phyloP scores from a whole-genome alignment of 306 rosid genomes.

The Aeschynomene evenia region DNA sequence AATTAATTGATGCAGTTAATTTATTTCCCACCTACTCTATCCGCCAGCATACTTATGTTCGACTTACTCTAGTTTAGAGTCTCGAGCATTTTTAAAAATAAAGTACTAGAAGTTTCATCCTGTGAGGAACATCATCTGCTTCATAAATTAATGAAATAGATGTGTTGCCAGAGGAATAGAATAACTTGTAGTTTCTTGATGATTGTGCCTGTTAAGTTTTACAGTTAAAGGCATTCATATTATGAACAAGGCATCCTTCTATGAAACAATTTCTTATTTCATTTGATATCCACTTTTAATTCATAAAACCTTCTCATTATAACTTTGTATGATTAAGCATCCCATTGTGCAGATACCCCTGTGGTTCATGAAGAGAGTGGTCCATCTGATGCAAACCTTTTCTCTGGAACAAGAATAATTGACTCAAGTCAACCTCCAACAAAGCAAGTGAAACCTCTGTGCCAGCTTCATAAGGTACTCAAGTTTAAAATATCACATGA shows the following conservation, averaged over 20 bases:
- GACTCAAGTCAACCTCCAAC: conserved; percentile 55
- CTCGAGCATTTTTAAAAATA: neutral
- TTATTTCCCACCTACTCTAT: neutral
- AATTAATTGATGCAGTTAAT: neutral
- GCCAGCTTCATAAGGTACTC: conserved; percentile 59
- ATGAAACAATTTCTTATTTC: neutral
- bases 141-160: neutral
- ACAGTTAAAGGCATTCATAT: neutral
- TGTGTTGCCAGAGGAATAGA: conserved; percentile 5
- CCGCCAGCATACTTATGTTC: neutral
- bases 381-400: conserved; percentile 63
- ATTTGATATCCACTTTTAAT: conserved; percentile 2
- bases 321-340: conserved; percentile 15
- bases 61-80: neutral
- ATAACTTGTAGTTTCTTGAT: neutral
- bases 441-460: conserved; percentile 60
- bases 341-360: conserved; percentile 49
- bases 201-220: neutral
- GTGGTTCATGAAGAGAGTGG: conserved; percentile 66
- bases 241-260: neutral
- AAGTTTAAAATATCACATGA: conserved; percentile 61
- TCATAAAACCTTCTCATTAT: neutral
- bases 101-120: conserved; percentile 9
- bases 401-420: conserved; percentile 54
- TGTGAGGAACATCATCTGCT: neutral